Conservation (phyloP, 2,329 filamentous ascomycete species). For the Calonectria pseudoturangicola region DNA sequence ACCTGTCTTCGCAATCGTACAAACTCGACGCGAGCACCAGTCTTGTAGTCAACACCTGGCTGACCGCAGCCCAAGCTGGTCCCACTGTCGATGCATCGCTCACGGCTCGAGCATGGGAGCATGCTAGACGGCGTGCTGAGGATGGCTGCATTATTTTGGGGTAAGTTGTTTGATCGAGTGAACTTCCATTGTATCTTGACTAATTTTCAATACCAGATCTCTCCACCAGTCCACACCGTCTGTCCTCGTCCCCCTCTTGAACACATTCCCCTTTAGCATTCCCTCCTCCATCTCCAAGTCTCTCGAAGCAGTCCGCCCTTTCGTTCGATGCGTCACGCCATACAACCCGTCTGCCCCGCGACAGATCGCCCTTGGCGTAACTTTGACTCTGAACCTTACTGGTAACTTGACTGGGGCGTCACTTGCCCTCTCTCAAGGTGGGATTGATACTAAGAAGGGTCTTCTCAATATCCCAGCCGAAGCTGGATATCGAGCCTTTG, state of each 20-base stretch:
- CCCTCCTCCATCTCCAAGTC: slow-evolving; percentile 86
- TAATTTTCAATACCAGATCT: slow-evolving; percentile 74
- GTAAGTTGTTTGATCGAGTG: slow-evolving; percentile 69
- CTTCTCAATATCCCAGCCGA: slow-evolving; percentile 87
- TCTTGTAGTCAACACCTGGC: slow-evolving; percentile 95
- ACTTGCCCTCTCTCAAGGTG: slow-evolving; percentile 88
- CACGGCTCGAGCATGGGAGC: slow-evolving; percentile 92
- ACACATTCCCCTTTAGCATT: slow-evolving; percentile 85
- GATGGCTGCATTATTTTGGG: slow-evolving; percentile 94
- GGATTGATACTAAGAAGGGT: slow-evolving; percentile 88
- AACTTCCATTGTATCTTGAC: slow-evolving; percentile 1
- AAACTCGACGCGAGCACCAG: slow-evolving; percentile 92
- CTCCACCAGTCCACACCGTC: slow-evolving; percentile 93
- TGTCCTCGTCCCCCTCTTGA: slow-evolving; percentile 86
- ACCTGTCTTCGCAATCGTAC: slow-evolving; percentile 88
- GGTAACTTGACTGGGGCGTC: slow-evolving; percentile 86
- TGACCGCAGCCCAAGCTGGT: slow-evolving; percentile 84
- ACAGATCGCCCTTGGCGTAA: slow-evolving; percentile 87
- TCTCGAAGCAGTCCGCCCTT: slow-evolving; percentile 88
- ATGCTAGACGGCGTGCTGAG: slow-evolving; percentile 93
- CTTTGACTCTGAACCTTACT: slow-evolving; percentile 86
- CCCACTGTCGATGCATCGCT: slow-evolving; percentile 86
- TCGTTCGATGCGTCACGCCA: slow-evolving; percentile 90
- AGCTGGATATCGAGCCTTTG: slow-evolving; percentile 91
- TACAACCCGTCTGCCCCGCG: slow-evolving; percentile 90